Percentiles rank a stretch among this genome's conserved stretches.
Conservation (phyloP, 441 rosid species). For the Pelargonium citronellum region DNA sequence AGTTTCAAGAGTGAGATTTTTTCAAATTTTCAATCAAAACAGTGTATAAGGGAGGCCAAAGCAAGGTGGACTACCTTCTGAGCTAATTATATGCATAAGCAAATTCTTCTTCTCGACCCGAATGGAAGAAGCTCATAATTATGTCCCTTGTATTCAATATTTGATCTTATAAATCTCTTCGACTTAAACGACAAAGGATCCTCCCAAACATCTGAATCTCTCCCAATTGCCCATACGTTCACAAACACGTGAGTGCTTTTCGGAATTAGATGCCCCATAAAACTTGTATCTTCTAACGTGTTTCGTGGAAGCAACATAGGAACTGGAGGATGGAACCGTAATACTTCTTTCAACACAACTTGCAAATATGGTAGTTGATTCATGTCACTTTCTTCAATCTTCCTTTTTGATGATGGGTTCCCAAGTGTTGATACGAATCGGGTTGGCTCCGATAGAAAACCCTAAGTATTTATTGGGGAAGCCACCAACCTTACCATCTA, state of each 20-base stretch:
- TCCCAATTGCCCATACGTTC: slow-evolving; percentile 48
- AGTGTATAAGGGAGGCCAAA: slow-evolving; percentile 45
- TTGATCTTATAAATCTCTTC: slow-evolving; percentile 40
- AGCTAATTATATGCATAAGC: slow-evolving; percentile 57
- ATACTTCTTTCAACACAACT: slow-evolving; percentile 19
- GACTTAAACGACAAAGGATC: slow-evolving; percentile 40
- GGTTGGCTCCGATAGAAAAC: no score
- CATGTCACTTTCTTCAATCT: slow-evolving; percentile 7
- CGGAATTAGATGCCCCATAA: slow-evolving; percentile 18
- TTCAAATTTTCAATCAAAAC: slow-evolving; percentile 53
- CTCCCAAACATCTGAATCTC: slow-evolving; percentile 42
- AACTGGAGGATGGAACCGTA: slow-evolving; percentile 20
- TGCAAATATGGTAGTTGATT: slow-evolving; percentile 20
- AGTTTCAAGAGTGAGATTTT: slow-evolving; percentile 33
- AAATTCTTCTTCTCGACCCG: slow-evolving; percentile 55
- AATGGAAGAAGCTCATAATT: slow-evolving; percentile 49
- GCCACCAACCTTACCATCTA: no score
- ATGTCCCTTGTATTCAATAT: slow-evolving; percentile 44
- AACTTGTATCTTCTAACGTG: slow-evolving; percentile 15
- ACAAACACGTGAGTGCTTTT: slow-evolving; percentile 25
- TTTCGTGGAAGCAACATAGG: slow-evolving; percentile 21
- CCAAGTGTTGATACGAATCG: no score
- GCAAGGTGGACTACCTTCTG: slow-evolving; percentile 47
- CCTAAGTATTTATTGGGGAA: no score
- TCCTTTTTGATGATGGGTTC: neutral